Conservation (phyloP, 2,329 filamentous ascomycete genomes). For the Endocalyx cinctus region DNA sequence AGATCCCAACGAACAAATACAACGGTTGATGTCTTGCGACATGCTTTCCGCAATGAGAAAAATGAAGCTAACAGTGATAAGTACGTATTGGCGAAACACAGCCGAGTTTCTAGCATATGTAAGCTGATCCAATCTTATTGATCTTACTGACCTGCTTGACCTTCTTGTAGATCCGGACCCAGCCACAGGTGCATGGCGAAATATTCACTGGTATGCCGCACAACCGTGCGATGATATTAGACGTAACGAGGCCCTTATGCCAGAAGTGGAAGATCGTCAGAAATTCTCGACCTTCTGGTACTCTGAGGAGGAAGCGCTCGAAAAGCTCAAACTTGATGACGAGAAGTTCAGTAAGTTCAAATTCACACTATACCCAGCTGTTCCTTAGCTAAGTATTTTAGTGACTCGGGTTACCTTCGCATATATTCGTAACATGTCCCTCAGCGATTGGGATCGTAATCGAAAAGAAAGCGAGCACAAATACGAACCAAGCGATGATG, state of each 20-base stretch:
- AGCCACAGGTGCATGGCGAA: constrained; percentile 18
- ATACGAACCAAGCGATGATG: too few relatives aligned
- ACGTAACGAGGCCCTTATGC: constrained; percentile 22
- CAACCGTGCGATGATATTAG: constrained; percentile 15
- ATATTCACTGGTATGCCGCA: constrained; percentile 21
- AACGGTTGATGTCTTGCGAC: too few relatives aligned
- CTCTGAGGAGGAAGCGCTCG: constrained; percentile 19
- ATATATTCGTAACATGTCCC: constrained; percentile 21
- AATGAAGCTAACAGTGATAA: background rate
- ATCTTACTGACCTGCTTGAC: background rate
- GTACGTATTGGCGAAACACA: too few relatives aligned
- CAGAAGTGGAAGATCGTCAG: constrained; percentile 19
- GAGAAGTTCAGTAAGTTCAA: constrained; percentile 25
- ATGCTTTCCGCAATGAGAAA: background rate
- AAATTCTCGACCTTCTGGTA: constrained; percentile 27
- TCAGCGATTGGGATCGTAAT: constrained; percentile 20
- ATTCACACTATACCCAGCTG: too few relatives aligned
- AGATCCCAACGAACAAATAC: too few relatives aligned
- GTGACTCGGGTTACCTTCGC: constrained; percentile 24
- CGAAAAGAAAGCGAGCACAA: constrained; percentile 10
- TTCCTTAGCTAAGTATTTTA: too few relatives aligned
- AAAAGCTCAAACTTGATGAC: constrained; percentile 23
- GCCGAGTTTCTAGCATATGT: too few relatives aligned
- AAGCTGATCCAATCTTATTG: too few relatives aligned
- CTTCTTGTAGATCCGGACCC: constrained; percentile 22